Conservation (phyloP, 768 basidiomycete species). For the Tubosaeta sp. region DNA sequence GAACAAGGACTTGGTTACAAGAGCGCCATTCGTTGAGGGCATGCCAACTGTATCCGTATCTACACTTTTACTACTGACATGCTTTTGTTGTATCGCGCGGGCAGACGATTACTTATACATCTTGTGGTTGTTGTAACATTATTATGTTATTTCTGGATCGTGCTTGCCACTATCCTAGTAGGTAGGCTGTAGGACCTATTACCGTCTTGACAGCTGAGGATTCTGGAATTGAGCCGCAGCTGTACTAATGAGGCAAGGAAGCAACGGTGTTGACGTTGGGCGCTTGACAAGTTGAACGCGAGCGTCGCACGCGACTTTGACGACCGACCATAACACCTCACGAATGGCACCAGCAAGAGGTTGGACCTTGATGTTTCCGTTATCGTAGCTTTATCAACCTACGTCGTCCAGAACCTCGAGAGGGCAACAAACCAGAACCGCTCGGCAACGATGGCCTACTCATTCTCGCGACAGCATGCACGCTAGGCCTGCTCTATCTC, state of each 20-base stretch:
- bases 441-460: slow-evolving; percentile 53
- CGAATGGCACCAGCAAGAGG: slow-evolving; percentile 25
- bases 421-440: slow-evolving; percentile 59
- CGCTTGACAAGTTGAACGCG: not conserved
- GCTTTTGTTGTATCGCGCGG: slow-evolving; percentile 4
- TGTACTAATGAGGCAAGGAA: not conserved
- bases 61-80: slow-evolving; percentile 12
- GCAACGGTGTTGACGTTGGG: too few species aligned
- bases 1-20: slow-evolving; percentile 21
- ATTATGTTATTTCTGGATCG: slow-evolving; percentile 2
- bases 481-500: slow-evolving; percentile 53
- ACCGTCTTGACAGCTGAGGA: not conserved
- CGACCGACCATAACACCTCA: not conserved
- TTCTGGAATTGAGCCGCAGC: not conserved
- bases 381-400: not conserved
- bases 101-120: slow-evolving; percentile 2
- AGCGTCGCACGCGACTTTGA: not conserved
- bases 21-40: slow-evolving; percentile 24
- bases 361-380: slow-evolving; percentile 1
- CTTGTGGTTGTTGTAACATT: slow-evolving; percentile 8
- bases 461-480: slow-evolving; percentile 54
- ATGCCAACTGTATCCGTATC: slow-evolving; percentile 1
- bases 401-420: slow-evolving; percentile 47
- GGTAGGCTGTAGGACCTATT: not conserved
- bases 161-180: not conserved